These are phyloP conservation scores for Aspergillus bridgeri DNA, from an alignment of 495 filamentous ascomycete species.

Conservation along the genomic window DNA sequence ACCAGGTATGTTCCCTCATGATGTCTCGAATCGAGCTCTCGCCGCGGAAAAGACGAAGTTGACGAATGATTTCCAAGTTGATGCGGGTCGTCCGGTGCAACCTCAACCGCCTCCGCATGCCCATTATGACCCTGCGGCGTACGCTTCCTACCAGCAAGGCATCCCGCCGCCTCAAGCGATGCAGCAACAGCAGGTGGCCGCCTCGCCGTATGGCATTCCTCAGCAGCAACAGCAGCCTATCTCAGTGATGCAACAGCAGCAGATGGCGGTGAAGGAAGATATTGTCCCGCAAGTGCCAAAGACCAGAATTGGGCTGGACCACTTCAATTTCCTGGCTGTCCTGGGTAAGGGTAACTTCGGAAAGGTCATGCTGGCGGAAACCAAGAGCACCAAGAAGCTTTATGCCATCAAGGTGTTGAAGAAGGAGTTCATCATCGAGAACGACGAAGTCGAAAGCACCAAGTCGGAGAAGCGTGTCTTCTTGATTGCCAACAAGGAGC, in stretches of 20 bases:
- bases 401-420: slow-evolving; percentile 99
- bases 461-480: slow-evolving; percentile 97
- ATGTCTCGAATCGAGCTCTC: background rate
- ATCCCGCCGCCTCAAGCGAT: slow-evolving; percentile 31
- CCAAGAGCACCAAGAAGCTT: slow-evolving; percentile 83
- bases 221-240: slow-evolving; percentile 48
- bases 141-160: slow-evolving; percentile 56
- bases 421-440: slow-evolving; percentile 99
- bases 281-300: slow-evolving; percentile 62
- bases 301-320: slow-evolving; percentile 85
- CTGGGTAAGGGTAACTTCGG: slow-evolving; percentile 99
- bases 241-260: slow-evolving; percentile 21
- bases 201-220: slow-evolving; percentile 31
- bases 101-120: slow-evolving; percentile 56
- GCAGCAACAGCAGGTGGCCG: slow-evolving; percentile 17
- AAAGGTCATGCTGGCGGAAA: slow-evolving; percentile 99
- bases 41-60: background rate
- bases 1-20: slow-evolving; percentile 31
- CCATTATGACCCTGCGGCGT: slow-evolving; percentile 70
- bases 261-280: slow-evolving; percentile 44
- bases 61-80: slow-evolving; percentile 14
- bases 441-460: slow-evolving; percentile 99
- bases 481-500: slow-evolving; percentile 94
- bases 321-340: slow-evolving; percentile 99
- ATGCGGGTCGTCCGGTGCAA: slow-evolving; percentile 36